Base-by-base conservation (phyloP, 2,329 filamentous ascomycete species). In the Ophiostoma australiae region DNA sequence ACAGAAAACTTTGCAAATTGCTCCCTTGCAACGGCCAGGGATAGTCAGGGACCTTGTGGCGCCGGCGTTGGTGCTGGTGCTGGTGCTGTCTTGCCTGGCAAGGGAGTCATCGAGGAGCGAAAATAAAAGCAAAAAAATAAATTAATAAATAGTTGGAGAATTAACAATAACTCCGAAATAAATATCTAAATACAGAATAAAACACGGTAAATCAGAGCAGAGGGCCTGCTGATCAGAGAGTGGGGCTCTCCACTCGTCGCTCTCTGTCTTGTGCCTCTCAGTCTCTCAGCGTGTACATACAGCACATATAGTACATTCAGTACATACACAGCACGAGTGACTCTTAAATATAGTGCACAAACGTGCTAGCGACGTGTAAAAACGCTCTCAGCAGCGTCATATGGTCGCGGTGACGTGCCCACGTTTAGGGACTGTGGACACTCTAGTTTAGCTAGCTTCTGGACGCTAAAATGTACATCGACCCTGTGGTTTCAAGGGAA, bases 211-310 rank as follows among this genome's bases (percentile, higher is more conserved):
- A 67, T 11, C 52, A 58, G 48, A 70, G 69, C 52, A n/a, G 70
- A 68, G 70, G 70, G 68, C 70, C 72, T 72, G 72, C 39, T 72
- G 72, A 72, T 72, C 72, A 69, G 37, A 39, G 37, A 20, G 69
- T 31, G 58, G 58, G 15, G 27, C 27, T 63, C 1, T 23, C 67
- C 71, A 68, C 68, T 15, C 52, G 8, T 17, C 27, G 13, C 10
- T 55, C 52, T 63, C 27, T 27, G 27, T 17, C 52, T 58, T 58
- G 10, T 58, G 44, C 52, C 52, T 58, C 44, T 48, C 39, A 41
- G 39, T 41, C 44, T 48, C 17, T n/a, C 44, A n/a, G 20, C 44
- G 44, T 31, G 27, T 31, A 31, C 27, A 31, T 31, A 31, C 27
- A 31, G 27, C 3, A 3, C 27, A 31, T 31, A 31, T 3, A 31